Conservation (phyloP, 2,329 filamentous ascomycete genomes). For the Exophiala lecanii-corni region DNA sequence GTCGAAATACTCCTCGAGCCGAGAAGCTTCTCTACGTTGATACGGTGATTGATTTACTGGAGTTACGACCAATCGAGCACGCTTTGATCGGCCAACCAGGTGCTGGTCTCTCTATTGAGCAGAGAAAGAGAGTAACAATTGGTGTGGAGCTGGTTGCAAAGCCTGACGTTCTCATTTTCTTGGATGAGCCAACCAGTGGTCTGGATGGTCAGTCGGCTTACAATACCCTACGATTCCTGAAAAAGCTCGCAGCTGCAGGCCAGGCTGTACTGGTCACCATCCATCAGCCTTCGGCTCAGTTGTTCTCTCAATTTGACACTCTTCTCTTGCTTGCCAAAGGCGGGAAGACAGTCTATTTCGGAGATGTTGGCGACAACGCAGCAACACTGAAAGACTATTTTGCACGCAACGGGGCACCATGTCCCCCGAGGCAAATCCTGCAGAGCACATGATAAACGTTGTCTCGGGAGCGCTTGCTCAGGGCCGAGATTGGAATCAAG, state of each 20-base stretch:
- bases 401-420: conserved; percentile 57
- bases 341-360: conserved; percentile 69
- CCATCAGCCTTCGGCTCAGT: conserved; percentile 62
- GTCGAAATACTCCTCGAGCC: conserved; percentile 44
- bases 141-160: conserved; percentile 67
- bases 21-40: conserved; percentile 64
- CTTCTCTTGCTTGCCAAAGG: conserved; percentile 62
- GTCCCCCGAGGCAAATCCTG: conserved; percentile 58
- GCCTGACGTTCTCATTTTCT: conserved; percentile 61
- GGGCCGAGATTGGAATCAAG: conserved; percentile 64
- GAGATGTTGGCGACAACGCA: conserved; percentile 62
- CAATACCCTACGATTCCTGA: conserved; percentile 61
- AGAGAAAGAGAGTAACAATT: conserved; percentile 66
- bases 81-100: conserved; percentile 51
- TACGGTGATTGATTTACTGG: conserved; percentile 59
- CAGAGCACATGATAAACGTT: conserved; percentile 44
- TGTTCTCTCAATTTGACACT: conserved; percentile 67
- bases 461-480: conserved; percentile 47
- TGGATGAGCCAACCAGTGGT: conserved; percentile 67
- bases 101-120: conserved; percentile 55
- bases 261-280: conserved; percentile 68
- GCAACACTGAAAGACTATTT: conserved; percentile 63
- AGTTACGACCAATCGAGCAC: conserved; percentile 60
- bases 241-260: conserved; percentile 59
- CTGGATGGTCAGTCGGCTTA: conserved; percentile 64